Evolutionary conservation across 1,284 basidiomycete species (phyloP).

Genomic region (Ganoderma resinaceum): DNA sequence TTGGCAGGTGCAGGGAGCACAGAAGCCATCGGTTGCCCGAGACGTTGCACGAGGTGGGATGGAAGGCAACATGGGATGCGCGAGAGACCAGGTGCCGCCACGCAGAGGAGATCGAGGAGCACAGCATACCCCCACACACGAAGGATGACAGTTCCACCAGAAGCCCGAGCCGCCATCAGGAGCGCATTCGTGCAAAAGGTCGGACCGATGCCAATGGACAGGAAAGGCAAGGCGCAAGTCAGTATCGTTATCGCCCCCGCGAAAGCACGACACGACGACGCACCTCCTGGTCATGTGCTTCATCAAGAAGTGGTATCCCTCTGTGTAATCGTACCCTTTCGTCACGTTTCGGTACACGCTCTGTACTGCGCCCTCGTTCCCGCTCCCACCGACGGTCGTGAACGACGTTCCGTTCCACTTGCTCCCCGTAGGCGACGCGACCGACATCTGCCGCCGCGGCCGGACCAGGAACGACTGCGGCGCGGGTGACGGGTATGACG

Average conservation of each 20-base stretch:
- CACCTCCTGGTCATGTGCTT: constrained; percentile 87
- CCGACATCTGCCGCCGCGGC: constrained; percentile 19
- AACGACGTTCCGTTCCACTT: constrained; percentile 33
- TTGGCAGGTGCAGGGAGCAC: background rate
- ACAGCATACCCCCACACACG: constrained; percentile 18
- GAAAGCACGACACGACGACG: constrained; percentile 42
- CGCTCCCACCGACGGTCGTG: constrained; percentile 22
- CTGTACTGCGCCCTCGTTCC: constrained; percentile 47
- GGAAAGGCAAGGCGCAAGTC: background rate
- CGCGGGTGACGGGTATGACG: constrained; percentile 18
- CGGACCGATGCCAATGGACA: background rate
- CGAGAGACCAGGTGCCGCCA: background rate
- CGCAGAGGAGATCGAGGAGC: background rate
- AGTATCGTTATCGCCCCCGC: constrained; percentile 18
- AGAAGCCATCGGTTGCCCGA: background rate
- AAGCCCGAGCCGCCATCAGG: background rate
- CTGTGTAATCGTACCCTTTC: constrained; percentile 90
- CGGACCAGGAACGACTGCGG: constrained; percentile 26
- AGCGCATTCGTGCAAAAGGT: background rate
- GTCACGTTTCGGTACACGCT: constrained; percentile 79
- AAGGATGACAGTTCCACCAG: background rate
- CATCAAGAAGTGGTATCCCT: constrained; percentile 95
- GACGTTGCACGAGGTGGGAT: background rate
- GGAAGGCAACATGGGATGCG: background rate
- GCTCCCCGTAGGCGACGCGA: constrained; percentile 26